Evolutionary conservation across 2,329 filamentous ascomycete genomes (phyloP), one percentile per base, ranked within the genome.

Genomic region (Microcyclosporella mali): DNA sequence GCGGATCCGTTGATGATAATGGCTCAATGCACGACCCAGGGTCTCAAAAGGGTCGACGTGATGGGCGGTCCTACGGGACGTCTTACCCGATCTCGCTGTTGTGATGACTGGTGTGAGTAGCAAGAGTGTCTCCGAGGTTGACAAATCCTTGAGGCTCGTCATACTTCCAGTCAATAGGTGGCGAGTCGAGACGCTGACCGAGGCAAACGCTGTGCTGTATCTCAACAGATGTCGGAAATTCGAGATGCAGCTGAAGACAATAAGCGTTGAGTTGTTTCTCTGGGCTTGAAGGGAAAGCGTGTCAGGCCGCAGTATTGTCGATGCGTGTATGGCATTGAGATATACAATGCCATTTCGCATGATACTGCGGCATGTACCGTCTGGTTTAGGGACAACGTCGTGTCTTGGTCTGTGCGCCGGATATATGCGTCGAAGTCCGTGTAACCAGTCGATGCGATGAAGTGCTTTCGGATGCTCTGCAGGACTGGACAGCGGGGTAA

Each of bases 41-140:
- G 76, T 73, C 61, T 88, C 84, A 57, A 88, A 88, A 0, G 84
- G 85, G 58, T 89, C 85, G 55, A 66, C 70, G 33, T 70, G 67
- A 33, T 64, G 56, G 33, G 66, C 54, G 51, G 65, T 65, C 46
- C 62, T 65, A 52, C 64, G 68, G 49, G 66, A 58, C 35, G 70
- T 76, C 16, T 70, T 40, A 9, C 45, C 44, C 32, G 43, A 14
- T 31, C 38, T 35, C 28, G 51, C 34, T 21, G 53, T 53, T 6
- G 50, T 46, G 7, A 63, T 52, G 15, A 59, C 56, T 9, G 70
- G 71, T 1, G 70, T 71, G 55, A 73, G 68, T 14, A 73, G 62
- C 1, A 71, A 62, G 33, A 74, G 63, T 7, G 64, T 49, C 29
- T 67, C 62, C 4, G 65, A 60, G 39, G 63, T 59, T 19, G 66